Evolutionary conservation across 768 basidiomycete species (phyloP).

Genomic region (Amanita jacksonii): DNA sequence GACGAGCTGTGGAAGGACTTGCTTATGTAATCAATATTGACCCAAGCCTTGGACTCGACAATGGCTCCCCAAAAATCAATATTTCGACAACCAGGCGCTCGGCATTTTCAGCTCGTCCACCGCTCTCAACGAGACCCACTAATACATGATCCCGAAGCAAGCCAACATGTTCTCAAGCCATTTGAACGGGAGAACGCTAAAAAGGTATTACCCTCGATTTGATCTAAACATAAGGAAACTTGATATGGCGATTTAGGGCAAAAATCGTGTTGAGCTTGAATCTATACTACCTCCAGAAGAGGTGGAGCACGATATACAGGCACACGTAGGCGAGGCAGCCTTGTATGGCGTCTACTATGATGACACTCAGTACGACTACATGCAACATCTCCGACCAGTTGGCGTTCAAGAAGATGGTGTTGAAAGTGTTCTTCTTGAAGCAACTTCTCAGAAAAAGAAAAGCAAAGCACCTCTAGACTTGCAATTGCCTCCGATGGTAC

Average conservation of each 20-base stretch:
- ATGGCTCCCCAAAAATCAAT: conserved; percentile 74
- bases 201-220: conserved; percentile 34
- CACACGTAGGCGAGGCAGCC: conserved; percentile 78
- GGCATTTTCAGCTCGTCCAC: conserved; percentile 96
- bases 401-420: conserved; percentile 73
- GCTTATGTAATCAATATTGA: conserved; percentile 26
- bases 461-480: conserved; percentile 23
- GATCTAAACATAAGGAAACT: background rate
- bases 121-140: conserved; percentile 93
- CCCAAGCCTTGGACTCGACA: conserved; percentile 18
- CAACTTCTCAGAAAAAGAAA: conserved; percentile 37
- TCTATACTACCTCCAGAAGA: conserved; percentile 38
- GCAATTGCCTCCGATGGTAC: conserved; percentile 59
- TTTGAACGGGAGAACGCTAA: conserved; percentile 64
- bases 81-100: conserved; percentile 82
- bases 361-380: conserved; percentile 96
- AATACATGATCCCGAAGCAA: conserved; percentile 87
- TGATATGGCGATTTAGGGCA: conserved; percentile 40
- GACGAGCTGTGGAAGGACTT: conserved; percentile 18
- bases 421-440: conserved; percentile 74
- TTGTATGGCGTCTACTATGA: conserved; percentile 90
- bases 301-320: conserved; percentile 33
- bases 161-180: conserved; percentile 80
- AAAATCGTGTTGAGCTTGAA: conserved; percentile 78
- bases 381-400: conserved; percentile 85